Conservation (phyloP, 305 asterid species). For the Rubia peregrina region DNA sequence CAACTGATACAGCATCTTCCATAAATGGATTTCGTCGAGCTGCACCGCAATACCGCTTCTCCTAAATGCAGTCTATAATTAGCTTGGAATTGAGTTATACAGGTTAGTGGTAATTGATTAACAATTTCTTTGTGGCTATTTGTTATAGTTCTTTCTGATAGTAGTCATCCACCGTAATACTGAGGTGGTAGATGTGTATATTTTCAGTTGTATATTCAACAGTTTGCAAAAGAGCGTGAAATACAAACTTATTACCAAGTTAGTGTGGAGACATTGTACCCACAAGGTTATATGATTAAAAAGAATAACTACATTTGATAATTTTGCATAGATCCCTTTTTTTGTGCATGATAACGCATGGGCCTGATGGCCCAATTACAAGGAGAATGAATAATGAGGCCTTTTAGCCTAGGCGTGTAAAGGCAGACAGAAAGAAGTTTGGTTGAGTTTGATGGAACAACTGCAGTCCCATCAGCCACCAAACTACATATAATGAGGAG, state of each 20-base stretch:
- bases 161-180: background rate
- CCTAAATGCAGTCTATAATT: background rate
- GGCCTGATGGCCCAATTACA: too few species aligned
- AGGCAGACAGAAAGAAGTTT: too few species aligned
- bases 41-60: background rate
- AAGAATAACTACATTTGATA: background rate
- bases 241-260: constrained; percentile 1
- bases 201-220: background rate
- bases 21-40: background rate
- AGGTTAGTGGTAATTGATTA: too few species aligned
- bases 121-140: too few species aligned
- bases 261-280: background rate
- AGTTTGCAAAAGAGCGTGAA: constrained; percentile 1
- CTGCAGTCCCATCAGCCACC: too few species aligned
- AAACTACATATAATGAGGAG: too few species aligned
- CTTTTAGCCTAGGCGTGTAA: too few species aligned
- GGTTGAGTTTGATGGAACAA: too few species aligned
- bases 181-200: background rate
- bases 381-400: too few species aligned
- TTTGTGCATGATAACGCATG: too few species aligned
- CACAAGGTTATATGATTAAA: background rate
- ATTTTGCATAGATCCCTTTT: background rate
- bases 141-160: too few species aligned
- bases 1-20: background rate
- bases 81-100: background rate